phyloP scores from a whole-genome alignment of 2,329 filamentous ascomycete species.

The Catunica adiposa region DNA sequence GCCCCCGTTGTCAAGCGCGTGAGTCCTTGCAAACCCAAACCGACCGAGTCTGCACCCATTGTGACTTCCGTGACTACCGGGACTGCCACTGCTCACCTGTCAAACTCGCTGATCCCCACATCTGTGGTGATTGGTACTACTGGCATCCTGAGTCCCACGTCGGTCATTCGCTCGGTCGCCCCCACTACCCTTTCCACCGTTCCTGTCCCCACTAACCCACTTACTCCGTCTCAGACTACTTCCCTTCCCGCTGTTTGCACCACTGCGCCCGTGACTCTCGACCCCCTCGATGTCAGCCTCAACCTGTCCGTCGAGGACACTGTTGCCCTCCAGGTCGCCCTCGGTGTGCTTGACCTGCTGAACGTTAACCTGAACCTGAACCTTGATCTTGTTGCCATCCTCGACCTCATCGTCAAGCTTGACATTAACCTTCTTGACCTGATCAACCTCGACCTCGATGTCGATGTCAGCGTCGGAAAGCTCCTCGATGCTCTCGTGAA shows the following conservation, averaged over 20 bases:
- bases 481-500: slow-evolving; percentile 6
- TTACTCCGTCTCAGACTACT: neutral
- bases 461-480: slow-evolving; percentile 5
- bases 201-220: neutral
- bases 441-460: slow-evolving; percentile 10
- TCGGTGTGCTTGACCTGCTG: slow-evolving; percentile 10
- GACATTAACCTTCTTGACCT: slow-evolving; percentile 13
- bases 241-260: slow-evolving; percentile 1
- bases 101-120: no score
- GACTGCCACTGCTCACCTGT: no score
- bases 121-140: neutral
- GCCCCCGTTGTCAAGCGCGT: slow-evolving; percentile 4
- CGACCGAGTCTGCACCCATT: no score
- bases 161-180: neutral
- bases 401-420: slow-evolving; percentile 8
- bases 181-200: neutral
- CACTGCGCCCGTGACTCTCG: slow-evolving; percentile 6
- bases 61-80: no score
- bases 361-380: slow-evolving; percentile 3
- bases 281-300: slow-evolving; percentile 8
- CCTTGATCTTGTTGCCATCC: slow-evolving; percentile 8
- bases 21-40: neutral
- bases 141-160: neutral
- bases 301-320: slow-evolving; percentile 4
- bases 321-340: slow-evolving; percentile 6